phyloP scores from a whole-genome alignment of 2,329 filamentous ascomycete genomes.

The Podosphaera aphanis region DNA sequence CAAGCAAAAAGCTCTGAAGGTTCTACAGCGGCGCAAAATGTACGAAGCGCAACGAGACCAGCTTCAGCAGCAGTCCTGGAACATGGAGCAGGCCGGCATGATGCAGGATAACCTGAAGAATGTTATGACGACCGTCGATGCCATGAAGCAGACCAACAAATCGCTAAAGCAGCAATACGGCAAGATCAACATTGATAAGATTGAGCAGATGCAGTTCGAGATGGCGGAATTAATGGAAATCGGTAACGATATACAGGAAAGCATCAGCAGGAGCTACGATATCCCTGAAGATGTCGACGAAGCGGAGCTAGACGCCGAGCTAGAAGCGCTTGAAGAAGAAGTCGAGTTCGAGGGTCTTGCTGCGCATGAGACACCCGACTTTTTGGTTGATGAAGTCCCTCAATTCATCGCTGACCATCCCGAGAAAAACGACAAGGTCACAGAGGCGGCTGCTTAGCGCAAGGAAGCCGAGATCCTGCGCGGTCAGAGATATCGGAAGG shows the following conservation, averaged over 20 bases:
- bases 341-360: slow-evolving; percentile 56
- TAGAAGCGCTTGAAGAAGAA: slow-evolving; percentile 85
- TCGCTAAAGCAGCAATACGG: slow-evolving; percentile 82
- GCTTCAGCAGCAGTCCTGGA: slow-evolving; percentile 85
- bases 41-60: slow-evolving; percentile 90
- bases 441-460: slow-evolving; percentile 39
- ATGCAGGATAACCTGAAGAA: slow-evolving; percentile 99
- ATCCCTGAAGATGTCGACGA: slow-evolving; percentile 94
- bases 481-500: background rate
- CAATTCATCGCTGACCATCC: slow-evolving; percentile 79
- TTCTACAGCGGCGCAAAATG: slow-evolving; percentile 78
- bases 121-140: slow-evolving; percentile 93
- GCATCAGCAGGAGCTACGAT: slow-evolving; percentile 73
- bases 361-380: slow-evolving; percentile 40
- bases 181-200: slow-evolving; percentile 92
- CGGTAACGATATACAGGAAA: slow-evolving; percentile 95
- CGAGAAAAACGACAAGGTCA: slow-evolving; percentile 47
- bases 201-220: slow-evolving; percentile 92
- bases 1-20: slow-evolving; percentile 82
- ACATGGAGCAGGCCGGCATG: slow-evolving; percentile 95
- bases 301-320: slow-evolving; percentile 81
- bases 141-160: slow-evolving; percentile 92
- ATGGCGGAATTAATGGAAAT: slow-evolving; percentile 97
- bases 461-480: background rate
- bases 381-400: slow-evolving; percentile 70